These are phyloP conservation scores for Leptomonas seymouri DNA, from an alignment of 208 protist genomes.

Conservation along the genomic window DNA sequence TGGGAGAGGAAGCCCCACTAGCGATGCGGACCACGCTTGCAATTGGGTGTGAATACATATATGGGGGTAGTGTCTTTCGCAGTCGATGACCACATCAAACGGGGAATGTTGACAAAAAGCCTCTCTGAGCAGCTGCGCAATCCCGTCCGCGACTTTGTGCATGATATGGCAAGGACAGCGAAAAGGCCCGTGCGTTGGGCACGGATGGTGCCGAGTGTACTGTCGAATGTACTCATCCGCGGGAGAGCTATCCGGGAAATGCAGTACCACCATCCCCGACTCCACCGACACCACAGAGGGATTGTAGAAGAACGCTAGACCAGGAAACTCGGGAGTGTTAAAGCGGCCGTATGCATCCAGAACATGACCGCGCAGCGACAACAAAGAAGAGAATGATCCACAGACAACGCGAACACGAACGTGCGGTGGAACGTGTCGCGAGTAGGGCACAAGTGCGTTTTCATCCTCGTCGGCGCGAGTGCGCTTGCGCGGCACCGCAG, in stretches of 20 bases:
- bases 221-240: conserved; percentile 4
- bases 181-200: conserved; percentile 62
- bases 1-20: conserved; percentile 33
- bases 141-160: conserved; percentile 31
- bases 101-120: conserved; percentile 27
- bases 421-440: conserved; percentile 13
- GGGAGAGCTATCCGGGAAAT: neutral
- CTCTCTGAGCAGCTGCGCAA: conserved; percentile 46
- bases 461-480: conserved; percentile 11
- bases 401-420: conserved; percentile 21
- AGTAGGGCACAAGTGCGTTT: neutral
- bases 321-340: conserved; percentile 40
- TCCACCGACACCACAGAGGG: conserved; percentile 27
- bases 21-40: conserved; percentile 23
- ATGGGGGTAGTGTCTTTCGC: conserved; percentile 21
- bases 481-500: conserved; percentile 11
- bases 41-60: conserved; percentile 30
- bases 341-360: conserved; percentile 46
- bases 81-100: conserved; percentile 38
- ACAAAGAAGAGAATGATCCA: neutral
- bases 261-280: conserved; percentile 20
- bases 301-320: conserved; percentile 52
- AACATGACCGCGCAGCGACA: conserved; percentile 33
- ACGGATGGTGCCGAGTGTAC: conserved; percentile 23
- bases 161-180: conserved; percentile 56